phyloP scores from a whole-genome alignment of 2,329 filamentous ascomycete species.

The Cladosporium sp. region DNA sequence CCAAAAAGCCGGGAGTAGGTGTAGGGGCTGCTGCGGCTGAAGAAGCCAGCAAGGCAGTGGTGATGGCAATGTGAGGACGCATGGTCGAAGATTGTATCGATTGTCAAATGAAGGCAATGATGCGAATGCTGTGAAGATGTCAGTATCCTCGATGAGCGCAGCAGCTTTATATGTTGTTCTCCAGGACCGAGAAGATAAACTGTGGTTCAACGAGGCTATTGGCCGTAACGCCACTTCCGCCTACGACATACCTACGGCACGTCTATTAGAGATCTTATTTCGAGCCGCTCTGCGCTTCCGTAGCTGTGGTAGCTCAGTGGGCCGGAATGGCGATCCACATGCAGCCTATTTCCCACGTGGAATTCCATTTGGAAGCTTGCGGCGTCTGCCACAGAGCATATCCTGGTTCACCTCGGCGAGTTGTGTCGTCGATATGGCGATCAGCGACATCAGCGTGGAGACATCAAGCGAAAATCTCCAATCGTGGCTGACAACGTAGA shows the following conservation, averaged over 20 bases:
- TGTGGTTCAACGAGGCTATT: neutral
- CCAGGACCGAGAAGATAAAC: neutral
- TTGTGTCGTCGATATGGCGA: neutral
- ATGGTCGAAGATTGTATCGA: neutral
- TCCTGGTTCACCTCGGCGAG: neutral
- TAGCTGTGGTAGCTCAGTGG: neutral
- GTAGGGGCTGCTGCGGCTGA: constrained; percentile 13
- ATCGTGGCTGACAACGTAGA: neutral
- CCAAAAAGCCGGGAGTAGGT: constrained; percentile 9
- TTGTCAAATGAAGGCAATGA: neutral
- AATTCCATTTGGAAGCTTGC: neutral
- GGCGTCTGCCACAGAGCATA: constrained; percentile 1
- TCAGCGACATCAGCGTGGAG: neutral
- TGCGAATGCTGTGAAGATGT: neutral
- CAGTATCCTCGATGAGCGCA: neutral
- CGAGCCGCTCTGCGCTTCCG: neutral
- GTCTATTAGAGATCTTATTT: neutral
- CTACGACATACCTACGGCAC: neutral
- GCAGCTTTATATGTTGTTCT: neutral
- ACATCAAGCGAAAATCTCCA: neutral
- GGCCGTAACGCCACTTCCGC: neutral
- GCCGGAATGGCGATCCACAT: neutral
- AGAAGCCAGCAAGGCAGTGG: constrained; percentile 10
- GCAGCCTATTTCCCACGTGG: neutral
- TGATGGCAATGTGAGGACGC: constrained; percentile 9